Evolutionary conservation across 805 yeast species (phyloP), one percentile per base, ranked within the genome.

Genomic region (Phaffomyces antillensis): DNA sequence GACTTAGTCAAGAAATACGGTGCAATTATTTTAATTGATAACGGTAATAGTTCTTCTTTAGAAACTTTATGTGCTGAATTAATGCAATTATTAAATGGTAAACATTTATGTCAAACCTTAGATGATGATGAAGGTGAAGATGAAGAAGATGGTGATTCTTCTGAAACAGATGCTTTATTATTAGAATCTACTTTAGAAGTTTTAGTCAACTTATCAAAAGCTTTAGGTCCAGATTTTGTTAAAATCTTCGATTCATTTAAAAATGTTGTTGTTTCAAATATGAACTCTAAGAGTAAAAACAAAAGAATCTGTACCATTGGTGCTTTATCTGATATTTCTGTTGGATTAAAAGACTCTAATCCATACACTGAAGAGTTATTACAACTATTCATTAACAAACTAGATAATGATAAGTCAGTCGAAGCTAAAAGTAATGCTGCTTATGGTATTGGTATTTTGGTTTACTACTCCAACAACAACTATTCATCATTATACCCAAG

Each of bases 341-440:
- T 76, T 45, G 90, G 90, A 46, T 69, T 93, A 72, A 80, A 82
- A 59, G 68, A 69, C 34, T 61, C 67, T 26, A 79, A 86, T 58
- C 86, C 87, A 47, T 83, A 72, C 68, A 66, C 81, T 34, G 76
- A 79, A 51, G 87, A 84, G 52, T 70, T 93, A 59, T 68, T 88
- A 58, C 79, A 81, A 61, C 70, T 83, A 35, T 83, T 93, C 61
- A 70, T 76, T 41, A 73, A 78, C 48, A 81, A 83, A 52, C 72
- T 91, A 49, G 75, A 83, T 45, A 79, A 80, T 59, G 89, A 85
- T 62, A 79, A 79, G 58, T 83, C 93, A 15, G 71, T 86, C 51
- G 96, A 88, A 61, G 97, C 88, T 47, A 84, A 91, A 67, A 90
- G 96, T 56, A 86, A 89, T 56, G 91, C 97, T 42, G 96, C 97